phyloP scores from a whole-genome alignment of 306 rosid species.

The Boehmeria nivea region DNA sequence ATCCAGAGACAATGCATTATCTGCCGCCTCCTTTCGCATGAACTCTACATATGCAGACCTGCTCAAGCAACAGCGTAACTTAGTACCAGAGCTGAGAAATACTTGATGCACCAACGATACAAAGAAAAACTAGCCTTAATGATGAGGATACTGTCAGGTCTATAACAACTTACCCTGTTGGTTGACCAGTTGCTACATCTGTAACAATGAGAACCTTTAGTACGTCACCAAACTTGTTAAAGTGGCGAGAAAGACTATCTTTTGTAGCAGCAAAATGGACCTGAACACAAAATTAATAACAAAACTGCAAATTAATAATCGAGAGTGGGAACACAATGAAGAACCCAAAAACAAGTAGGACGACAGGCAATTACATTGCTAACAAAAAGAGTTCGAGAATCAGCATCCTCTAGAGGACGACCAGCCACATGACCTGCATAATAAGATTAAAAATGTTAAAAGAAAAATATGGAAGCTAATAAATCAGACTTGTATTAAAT shows the following conservation, averaged over 20 bases:
- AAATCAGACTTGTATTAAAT: background rate
- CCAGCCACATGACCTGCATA: constrained; percentile 52
- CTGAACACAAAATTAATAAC: constrained; percentile 33
- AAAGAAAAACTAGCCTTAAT: background rate
- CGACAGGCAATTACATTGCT: constrained; percentile 66
- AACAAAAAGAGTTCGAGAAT: constrained; percentile 82
- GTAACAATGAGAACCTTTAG: constrained; percentile 68
- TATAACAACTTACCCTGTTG: constrained; percentile 64
- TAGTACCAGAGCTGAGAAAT: constrained; percentile 1
- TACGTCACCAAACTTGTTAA: constrained; percentile 81
- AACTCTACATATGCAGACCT: constrained; percentile 94
- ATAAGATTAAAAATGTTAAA: background rate
- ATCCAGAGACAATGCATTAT: constrained; percentile 81
- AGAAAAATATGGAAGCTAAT: background rate
- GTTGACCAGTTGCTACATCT: constrained; percentile 79
- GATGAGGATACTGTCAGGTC: constrained; percentile 4
- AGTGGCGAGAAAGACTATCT: constrained; percentile 84
- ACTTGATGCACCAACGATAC: too few species aligned
- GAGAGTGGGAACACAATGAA: background rate
- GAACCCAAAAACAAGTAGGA: constrained; percentile 11
- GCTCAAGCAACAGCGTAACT: constrained; percentile 32
- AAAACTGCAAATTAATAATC: background rate
- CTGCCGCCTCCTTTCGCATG: constrained; percentile 85
- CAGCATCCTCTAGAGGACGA: constrained; percentile 73
- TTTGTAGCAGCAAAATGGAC: constrained; percentile 94